Conservation (phyloP, 2,329 filamentous ascomycete genomes). For the Pestalotiopsis sp. region DNA sequence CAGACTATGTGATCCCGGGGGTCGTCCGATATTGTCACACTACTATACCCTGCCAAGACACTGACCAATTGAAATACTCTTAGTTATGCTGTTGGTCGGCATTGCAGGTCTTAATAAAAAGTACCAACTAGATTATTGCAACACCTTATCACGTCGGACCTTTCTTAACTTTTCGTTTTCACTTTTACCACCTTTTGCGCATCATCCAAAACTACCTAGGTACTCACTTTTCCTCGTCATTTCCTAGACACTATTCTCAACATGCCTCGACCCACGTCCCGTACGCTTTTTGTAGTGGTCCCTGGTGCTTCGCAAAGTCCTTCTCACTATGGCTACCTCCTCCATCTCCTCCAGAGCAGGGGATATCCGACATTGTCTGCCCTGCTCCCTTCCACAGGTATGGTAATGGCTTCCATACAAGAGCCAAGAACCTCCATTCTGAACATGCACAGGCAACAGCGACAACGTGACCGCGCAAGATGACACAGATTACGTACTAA, state of each 20-base stretch:
- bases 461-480: conserved; percentile 12
- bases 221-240: neutral
- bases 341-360: neutral
- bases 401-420: neutral
- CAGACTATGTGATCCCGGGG: too few relatives aligned
- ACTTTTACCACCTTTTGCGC: neutral
- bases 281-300: neutral
- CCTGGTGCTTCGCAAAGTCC: neutral
- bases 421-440: neutral
- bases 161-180: neutral
- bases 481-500: conserved; percentile 14
- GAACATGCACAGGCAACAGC: neutral
- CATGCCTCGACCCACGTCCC: neutral
- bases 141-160: too few relatives aligned
- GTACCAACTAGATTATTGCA: too few relatives aligned
- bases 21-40: too few relatives aligned
- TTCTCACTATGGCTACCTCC: neutral
- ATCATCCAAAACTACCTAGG: neutral
- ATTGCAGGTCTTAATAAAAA: too few relatives aligned
- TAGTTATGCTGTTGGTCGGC: too few relatives aligned
- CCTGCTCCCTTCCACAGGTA: neutral
- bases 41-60: too few relatives aligned
- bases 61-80: too few relatives aligned
- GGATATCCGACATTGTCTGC: neutral
- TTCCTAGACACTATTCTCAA: neutral